phyloP scores from a whole-genome alignment of 2,329 filamentous ascomycete genomes.

The Sporothrix protearum region DNA sequence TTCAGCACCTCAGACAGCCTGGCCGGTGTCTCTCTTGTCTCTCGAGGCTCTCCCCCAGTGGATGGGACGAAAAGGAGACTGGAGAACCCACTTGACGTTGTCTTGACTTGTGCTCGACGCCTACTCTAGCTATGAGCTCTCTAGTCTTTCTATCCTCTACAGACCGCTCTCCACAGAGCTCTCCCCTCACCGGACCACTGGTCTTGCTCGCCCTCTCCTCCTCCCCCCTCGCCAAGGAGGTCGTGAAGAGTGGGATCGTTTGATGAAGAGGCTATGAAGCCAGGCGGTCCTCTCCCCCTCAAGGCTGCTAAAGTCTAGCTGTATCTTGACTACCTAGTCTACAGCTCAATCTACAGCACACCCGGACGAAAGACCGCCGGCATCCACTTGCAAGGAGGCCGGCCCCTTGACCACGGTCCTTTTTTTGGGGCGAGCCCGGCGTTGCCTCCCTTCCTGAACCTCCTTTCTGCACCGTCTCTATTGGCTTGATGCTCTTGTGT shows the following conservation, averaged over 20 bases:
- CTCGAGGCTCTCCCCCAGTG: not conserved
- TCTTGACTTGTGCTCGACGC: not conserved
- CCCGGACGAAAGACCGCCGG: not conserved
- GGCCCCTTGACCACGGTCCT: slow-evolving; percentile 17
- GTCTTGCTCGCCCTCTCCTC: slow-evolving; percentile 4
- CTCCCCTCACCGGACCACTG: slow-evolving; percentile 9
- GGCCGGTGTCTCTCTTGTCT: not conserved
- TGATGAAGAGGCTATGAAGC: slow-evolving; percentile 20
- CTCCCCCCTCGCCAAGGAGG: slow-evolving; percentile 23
- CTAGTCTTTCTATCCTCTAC: not conserved
- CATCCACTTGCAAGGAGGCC: slow-evolving; percentile 18
- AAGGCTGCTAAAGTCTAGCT: not conserved
- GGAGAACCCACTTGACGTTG: slow-evolving; percentile 4
- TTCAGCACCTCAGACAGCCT: slow-evolving; percentile 6
- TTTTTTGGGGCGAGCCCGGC: slow-evolving; percentile 3
- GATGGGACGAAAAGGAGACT: slow-evolving; percentile 11
- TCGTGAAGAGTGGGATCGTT: slow-evolving; percentile 20
- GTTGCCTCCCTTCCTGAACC: slow-evolving; percentile 10
- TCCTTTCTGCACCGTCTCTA: not conserved
- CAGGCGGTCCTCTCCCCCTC: not conserved
- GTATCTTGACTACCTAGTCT: not conserved
- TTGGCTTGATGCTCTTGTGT: not conserved
- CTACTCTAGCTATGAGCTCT: not conserved
- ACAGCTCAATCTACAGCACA: not conserved
- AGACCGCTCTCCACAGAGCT: not conserved